phyloP scores from a whole-genome alignment of 2,329 filamentous ascomycete species.

The Cladobotryum mycophilum region DNA sequence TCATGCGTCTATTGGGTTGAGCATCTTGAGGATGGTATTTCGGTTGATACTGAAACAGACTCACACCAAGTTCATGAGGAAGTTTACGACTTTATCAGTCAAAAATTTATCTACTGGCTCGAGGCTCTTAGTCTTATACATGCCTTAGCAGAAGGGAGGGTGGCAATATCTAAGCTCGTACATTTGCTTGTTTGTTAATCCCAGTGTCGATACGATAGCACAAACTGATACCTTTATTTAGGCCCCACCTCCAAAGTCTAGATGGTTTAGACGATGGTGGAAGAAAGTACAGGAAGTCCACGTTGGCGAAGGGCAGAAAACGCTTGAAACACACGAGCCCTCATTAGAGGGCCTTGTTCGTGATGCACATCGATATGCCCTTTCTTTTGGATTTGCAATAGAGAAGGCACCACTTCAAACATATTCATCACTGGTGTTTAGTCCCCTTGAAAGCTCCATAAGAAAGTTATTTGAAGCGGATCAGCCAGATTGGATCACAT shows the following conservation, averaged over 20 bases:
- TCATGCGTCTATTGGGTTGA: conserved; percentile 19
- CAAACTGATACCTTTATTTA: too few relatives aligned
- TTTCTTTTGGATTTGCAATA: conserved; percentile 19
- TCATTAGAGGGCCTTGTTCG: conserved; percentile 14
- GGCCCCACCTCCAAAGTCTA: background rate
- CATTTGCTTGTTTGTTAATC: conserved; percentile 8
- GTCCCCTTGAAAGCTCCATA: conserved; percentile 19
- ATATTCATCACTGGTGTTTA: conserved; percentile 28
- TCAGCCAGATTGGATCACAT: conserved; percentile 9
- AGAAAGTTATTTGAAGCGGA: conserved; percentile 10
- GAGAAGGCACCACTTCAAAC: conserved; percentile 24
- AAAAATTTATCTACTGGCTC: conserved; percentile 37
- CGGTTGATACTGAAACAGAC: background rate
- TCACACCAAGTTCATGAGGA: background rate
- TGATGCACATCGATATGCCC: conserved; percentile 25
- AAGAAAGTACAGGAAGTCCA: too few relatives aligned
- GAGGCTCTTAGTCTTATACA: conserved; percentile 33
- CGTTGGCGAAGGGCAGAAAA: too few relatives aligned
- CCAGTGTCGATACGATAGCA: too few relatives aligned
- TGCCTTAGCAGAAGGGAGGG: conserved; percentile 17
- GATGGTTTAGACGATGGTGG: background rate
- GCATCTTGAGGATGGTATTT: conserved; percentile 10
- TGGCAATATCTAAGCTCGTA: conserved; percentile 9
- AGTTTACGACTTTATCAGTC: conserved; percentile 27
- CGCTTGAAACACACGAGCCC: background rate